Conservation (phyloP, 257 asterid genomes). For the Euphrasia confusa region DNA sequence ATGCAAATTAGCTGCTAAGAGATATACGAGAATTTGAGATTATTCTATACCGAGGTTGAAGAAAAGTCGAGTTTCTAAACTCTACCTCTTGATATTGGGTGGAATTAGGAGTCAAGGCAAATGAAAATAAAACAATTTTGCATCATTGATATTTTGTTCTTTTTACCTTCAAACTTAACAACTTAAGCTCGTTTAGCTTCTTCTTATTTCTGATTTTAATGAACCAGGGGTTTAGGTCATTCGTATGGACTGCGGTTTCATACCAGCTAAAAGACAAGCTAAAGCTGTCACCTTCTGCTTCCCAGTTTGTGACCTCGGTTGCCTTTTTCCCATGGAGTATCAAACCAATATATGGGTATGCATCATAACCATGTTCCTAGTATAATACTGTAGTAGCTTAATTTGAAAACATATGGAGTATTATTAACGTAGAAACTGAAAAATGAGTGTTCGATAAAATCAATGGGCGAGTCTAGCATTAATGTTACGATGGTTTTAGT, state of each 20-base stretch:
- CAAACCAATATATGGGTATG: constrained; percentile 90
- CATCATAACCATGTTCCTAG: no score
- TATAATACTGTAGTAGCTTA: constrained; percentile 11
- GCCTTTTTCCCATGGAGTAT: constrained; percentile 95
- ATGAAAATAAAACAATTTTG: no score
- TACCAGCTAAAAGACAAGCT: constrained; percentile 90
- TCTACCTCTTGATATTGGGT: no score
- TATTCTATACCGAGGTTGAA: neutral
- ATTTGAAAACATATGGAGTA: no score
- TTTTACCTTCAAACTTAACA: no score
- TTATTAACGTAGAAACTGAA: no score
- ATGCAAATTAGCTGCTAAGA: neutral
- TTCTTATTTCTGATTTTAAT: constrained; percentile 21
- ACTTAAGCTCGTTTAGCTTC: neutral
- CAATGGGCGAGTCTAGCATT: no score
- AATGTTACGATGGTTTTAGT: neutral
- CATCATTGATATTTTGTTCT: no score
- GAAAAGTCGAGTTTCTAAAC: no score
- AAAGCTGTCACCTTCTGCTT: constrained; percentile 82
- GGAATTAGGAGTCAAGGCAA: neutral
- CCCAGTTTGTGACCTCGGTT: constrained; percentile 86
- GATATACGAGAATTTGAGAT: neutral
- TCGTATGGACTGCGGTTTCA: constrained; percentile 96
- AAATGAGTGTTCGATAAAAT: neutral
- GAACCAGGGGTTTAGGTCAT: constrained; percentile 93